phyloP scores from a whole-genome alignment of 768 basidiomycete genomes.

The Lyophyllum decastes region DNA sequence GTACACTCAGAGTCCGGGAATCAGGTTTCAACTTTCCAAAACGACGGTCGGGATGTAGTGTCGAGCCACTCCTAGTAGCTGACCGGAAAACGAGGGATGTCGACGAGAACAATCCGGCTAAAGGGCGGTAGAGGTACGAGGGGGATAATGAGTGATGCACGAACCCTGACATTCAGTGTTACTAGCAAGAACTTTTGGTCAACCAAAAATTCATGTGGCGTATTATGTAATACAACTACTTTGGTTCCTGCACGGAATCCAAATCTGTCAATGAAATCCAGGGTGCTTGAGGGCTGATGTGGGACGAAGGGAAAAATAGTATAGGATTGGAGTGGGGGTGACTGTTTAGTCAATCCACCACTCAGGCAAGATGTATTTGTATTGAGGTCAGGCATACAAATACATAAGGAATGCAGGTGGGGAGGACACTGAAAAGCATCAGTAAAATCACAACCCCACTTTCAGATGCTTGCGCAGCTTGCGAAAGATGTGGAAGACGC shows the following conservation, averaged over 20 bases:
- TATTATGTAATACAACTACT: not conserved
- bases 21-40: not conserved
- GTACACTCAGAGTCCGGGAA: not conserved
- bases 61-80: not conserved
- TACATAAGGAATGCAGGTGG: too few relatives aligned
- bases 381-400: too few relatives aligned
- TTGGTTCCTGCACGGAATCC: too few relatives aligned
- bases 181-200: not conserved
- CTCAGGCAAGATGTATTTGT: too few relatives aligned
- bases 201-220: not conserved
- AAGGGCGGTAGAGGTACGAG: constrained; percentile 1
- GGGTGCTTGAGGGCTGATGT: too few relatives aligned
- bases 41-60: not conserved
- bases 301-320: too few relatives aligned
- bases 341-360: too few relatives aligned
- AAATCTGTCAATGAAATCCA: too few relatives aligned
- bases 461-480: not conserved
- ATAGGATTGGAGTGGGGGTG: too few relatives aligned
- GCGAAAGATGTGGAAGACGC: not conserved
- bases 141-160: constrained; percentile 11
- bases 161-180: constrained; percentile 16
- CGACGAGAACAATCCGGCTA: not conserved
- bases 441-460: not conserved
- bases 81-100: not conserved
- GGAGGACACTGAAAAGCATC: not conserved